phyloP scores from a whole-genome alignment of 1,284 basidiomycete species.

The Cryptococcus deneoformans region DNA sequence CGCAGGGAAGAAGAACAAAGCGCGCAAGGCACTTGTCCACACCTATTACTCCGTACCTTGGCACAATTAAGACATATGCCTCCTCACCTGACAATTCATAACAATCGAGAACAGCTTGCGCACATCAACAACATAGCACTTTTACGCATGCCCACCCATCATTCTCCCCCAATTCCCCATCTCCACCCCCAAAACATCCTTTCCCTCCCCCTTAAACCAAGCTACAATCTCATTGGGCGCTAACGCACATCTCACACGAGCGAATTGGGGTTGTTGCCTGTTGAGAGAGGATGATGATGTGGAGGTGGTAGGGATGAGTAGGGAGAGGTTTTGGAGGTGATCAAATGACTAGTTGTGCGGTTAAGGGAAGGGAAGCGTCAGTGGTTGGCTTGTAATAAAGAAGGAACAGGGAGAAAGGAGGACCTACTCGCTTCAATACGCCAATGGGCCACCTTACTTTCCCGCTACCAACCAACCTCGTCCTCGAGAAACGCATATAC shows the following conservation, averaged over 20 bases:
- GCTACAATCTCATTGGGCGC: conserved; percentile 44
- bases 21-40: too few species aligned
- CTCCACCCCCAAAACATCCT: conserved; percentile 40
- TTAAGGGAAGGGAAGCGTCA: background rate
- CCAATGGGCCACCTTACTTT: conserved; percentile 42
- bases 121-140: too few species aligned
- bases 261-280: conserved; percentile 32
- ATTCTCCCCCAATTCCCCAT: conserved; percentile 46
- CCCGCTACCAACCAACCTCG: conserved; percentile 47
- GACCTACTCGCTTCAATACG: conserved; percentile 37
- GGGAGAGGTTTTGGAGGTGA: conserved; percentile 31
- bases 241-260: conserved; percentile 42
- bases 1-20: too few species aligned
- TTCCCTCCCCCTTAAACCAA: conserved; percentile 46
- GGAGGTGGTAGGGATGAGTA: conserved; percentile 37
- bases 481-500: conserved; percentile 46
- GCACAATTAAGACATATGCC: too few species aligned
- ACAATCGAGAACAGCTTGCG: too few species aligned
- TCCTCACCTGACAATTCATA: too few species aligned
- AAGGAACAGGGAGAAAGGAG: background rate
- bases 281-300: conserved; percentile 4
- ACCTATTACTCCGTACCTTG: too few species aligned
- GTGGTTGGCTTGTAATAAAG: background rate
- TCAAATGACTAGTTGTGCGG: conserved; percentile 34
- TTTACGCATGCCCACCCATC: conserved; percentile 44